Conservation (phyloP, 257 asterid genomes). For the Solanum infundibuliforme region DNA sequence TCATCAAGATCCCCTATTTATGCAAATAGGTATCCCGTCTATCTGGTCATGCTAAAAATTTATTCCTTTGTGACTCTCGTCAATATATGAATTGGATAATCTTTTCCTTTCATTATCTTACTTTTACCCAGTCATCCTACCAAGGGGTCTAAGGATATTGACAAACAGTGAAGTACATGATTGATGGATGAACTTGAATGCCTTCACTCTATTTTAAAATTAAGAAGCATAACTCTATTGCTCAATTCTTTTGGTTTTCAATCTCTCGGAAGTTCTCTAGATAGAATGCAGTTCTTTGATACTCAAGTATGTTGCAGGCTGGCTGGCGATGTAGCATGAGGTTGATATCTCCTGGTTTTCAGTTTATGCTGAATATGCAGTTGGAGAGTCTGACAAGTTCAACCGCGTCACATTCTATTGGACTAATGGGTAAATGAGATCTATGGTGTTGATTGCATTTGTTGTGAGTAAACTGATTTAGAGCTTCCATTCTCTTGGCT, state of each 20-base stretch:
- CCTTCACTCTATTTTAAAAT: not conserved
- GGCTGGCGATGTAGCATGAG: not conserved
- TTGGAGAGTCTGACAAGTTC: not conserved
- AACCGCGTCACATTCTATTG: not conserved
- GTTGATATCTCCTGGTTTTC: not conserved
- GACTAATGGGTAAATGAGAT: not conserved
- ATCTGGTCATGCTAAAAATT: not conserved
- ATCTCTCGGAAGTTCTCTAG: not conserved
- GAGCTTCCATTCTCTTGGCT: not conserved
- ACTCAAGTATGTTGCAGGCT: not conserved
- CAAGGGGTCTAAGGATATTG: not conserved
- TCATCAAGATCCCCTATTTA: not conserved
- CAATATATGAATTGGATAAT: not conserved
- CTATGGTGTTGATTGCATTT: not conserved
- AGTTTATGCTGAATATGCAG: not conserved
- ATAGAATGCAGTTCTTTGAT: not conserved
- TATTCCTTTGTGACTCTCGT: not conserved
- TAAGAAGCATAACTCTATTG: not conserved
- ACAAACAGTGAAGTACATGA: not conserved
- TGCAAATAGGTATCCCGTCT: not conserved
- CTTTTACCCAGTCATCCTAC: not conserved
- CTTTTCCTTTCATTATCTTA: not conserved
- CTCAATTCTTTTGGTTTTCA: not conserved
- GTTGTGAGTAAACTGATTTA: not conserved
- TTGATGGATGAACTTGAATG: not conserved